Evolutionary conservation across 495 filamentous ascomycete genomes (phyloP).

Genomic region (Pyronema omphalodes): DNA sequence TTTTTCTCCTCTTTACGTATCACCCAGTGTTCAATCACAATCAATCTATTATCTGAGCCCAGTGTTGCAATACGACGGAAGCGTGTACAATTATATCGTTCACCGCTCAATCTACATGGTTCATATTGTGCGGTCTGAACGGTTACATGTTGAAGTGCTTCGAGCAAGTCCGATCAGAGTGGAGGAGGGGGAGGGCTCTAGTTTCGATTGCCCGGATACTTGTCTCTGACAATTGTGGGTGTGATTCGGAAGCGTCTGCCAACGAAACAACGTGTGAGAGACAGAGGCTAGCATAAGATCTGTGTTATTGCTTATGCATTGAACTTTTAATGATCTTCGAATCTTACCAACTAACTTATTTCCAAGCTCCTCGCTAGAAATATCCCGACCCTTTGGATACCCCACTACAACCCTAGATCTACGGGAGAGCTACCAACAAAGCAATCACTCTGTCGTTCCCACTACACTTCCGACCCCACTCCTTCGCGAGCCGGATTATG

Average conservation of each 20-base stretch:
- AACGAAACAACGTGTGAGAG: not conserved
- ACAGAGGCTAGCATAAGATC: too few species aligned
- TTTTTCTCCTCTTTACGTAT: not conserved
- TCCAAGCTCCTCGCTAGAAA: not conserved
- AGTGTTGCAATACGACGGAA: not conserved
- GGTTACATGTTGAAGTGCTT: not conserved
- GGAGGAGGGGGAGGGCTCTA: not conserved
- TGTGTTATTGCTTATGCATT: not conserved
- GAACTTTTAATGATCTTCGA: not conserved
- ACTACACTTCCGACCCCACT: conserved; percentile 6
- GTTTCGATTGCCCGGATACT: not conserved
- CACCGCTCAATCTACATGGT: not conserved
- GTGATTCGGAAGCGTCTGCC: not conserved
- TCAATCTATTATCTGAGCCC: not conserved
- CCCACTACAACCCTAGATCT: not conserved
- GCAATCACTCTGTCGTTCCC: conserved; percentile 16
- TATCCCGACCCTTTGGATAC: not conserved
- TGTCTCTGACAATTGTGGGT: not conserved
- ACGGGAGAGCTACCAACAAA: not conserved
- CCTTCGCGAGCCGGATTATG: conserved; percentile 17
- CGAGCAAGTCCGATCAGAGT: not conserved
- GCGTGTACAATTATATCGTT: not conserved
- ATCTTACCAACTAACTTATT: not conserved
- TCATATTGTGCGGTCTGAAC: not conserved
- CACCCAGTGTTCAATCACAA: not conserved